Conservation (phyloP, 176 grass and related monocot genomes). For the Bromus sterilis region DNA sequence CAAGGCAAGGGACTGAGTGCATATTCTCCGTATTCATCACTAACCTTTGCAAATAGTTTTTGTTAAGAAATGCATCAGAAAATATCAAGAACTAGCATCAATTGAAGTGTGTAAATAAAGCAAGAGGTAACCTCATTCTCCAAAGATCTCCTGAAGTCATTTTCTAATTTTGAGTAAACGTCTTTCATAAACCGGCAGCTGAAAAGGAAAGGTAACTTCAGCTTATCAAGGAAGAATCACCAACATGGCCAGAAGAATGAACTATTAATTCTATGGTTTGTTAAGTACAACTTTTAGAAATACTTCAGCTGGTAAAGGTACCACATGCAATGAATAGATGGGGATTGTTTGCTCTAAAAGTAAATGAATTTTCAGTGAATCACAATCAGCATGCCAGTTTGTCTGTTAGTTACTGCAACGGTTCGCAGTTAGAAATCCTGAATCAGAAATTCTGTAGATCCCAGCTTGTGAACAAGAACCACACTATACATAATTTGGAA, state of each 20-base stretch:
- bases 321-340: background rate
- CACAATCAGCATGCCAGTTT: background rate
- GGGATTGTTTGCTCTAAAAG: background rate
- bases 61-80: background rate
- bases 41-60: constrained; percentile 44
- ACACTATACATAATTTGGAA: background rate
- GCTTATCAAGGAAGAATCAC: background rate
- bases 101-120: background rate
- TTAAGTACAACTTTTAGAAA: background rate
- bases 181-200: constrained; percentile 75
- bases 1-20: constrained; percentile 76
- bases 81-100: background rate
- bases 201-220: constrained; percentile 24
- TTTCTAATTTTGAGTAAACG: constrained; percentile 65
- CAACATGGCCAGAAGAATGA: background rate
- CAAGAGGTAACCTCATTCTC: constrained; percentile 55
- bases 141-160: constrained; percentile 60
- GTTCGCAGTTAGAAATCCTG: background rate
- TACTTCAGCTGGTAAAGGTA: background rate
- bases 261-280: background rate
- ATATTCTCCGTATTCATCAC: constrained; percentile 56
- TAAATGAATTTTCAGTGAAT: background rate
- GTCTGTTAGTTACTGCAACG: background rate
- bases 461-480: background rate
- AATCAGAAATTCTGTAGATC: background rate